These are phyloP conservation scores for Paramyrothecium sp. DNA, from an alignment of 2,329 filamentous ascomycete species.

Conservation along the genomic window DNA sequence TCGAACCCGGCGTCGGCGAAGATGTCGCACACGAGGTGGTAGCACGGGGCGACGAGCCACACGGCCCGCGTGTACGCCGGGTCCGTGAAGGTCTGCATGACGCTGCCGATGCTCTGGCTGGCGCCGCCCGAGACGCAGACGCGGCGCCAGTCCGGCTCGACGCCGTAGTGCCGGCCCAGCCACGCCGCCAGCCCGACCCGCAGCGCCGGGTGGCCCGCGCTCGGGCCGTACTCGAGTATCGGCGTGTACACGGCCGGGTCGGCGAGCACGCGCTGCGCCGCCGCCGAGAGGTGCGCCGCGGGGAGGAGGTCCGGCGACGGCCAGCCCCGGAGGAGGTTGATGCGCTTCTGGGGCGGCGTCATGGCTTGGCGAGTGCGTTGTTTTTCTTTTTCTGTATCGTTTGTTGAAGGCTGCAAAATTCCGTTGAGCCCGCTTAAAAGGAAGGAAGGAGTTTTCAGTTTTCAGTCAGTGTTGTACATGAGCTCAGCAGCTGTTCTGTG, in stretches of 20 bases:
- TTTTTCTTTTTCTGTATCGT: too few species aligned
- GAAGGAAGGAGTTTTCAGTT: too few species aligned
- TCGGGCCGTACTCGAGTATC: conserved; percentile 77
- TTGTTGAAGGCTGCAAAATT: too few species aligned
- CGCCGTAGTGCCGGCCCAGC: conserved; percentile 62
- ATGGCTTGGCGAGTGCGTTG: conserved; percentile 10
- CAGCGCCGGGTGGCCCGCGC: conserved; percentile 70
- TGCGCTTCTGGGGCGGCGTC: conserved; percentile 36
- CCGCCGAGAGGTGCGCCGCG: conserved; percentile 56
- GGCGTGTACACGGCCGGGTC: conserved; percentile 57
- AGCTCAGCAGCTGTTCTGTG: too few species aligned
- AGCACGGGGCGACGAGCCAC: conserved; percentile 81
- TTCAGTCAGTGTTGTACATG: too few species aligned
- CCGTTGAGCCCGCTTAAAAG: too few species aligned
- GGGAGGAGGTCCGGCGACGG: conserved; percentile 65
- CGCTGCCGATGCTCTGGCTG: conserved; percentile 74
- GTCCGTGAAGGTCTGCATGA: conserved; percentile 80
- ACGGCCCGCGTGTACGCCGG: conserved; percentile 70
- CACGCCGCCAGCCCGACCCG: conserved; percentile 68
- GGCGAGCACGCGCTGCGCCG: conserved; percentile 60
- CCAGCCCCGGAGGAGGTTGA: conserved; percentile 70
- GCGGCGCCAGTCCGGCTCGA: conserved; percentile 46
- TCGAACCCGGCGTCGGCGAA: conserved; percentile 79
- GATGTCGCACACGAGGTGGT: conserved; percentile 81
- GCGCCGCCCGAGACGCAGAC: conserved; percentile 85